These are phyloP conservation scores for Sextonia rubra DNA, from an alignment of 164 flowering plant genomes.

Conservation along the genomic window DNA sequence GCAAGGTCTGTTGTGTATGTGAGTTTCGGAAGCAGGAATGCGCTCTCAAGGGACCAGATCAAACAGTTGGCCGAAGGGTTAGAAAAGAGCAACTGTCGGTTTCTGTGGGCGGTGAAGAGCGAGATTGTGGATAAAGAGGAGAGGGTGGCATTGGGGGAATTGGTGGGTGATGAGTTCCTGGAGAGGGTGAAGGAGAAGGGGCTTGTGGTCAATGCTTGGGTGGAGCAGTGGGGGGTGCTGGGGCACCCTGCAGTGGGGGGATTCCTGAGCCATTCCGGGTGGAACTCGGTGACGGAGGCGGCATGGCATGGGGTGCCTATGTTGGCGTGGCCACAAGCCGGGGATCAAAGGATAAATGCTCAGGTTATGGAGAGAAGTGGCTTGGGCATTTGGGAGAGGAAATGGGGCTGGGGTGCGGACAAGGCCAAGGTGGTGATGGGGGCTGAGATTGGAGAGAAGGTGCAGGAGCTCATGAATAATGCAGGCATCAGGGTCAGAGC, in stretches of 20 bases:
- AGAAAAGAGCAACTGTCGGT: conserved; percentile 28
- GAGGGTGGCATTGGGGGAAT: conserved; percentile 8
- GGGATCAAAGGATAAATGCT: conserved; percentile 38
- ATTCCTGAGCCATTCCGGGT: conserved; percentile 35
- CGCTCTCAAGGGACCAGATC: conserved; percentile 33
- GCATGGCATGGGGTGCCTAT: conserved; percentile 27
- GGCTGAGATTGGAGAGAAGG: conserved; percentile 20
- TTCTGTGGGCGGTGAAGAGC: conserved; percentile 47
- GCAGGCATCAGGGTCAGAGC: conserved; percentile 15
- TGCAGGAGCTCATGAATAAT: conserved; percentile 22
- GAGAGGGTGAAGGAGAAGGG: conserved; percentile 22
- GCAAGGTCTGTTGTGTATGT: conserved; percentile 41
- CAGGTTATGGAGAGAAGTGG: conserved; percentile 25
- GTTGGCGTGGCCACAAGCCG: conserved; percentile 29
- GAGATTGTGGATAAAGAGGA: conserved; percentile 43
- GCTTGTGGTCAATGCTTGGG: conserved; percentile 25
- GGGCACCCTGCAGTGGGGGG: conserved; percentile 29
- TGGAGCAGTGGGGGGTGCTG: conserved; percentile 23
- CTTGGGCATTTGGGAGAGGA: conserved; percentile 24
- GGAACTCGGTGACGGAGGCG: conserved; percentile 40
- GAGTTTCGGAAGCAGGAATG: conserved; percentile 50
- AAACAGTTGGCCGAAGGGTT: conserved; percentile 41
- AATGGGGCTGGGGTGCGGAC: conserved; percentile 20
- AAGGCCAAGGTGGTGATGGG: conserved; percentile 15
- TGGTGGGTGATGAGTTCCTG: conserved; percentile 15